Evolutionary conservation across 1,284 basidiomycete species (phyloP).

Genomic region (Microbotryum violaceum): DNA sequence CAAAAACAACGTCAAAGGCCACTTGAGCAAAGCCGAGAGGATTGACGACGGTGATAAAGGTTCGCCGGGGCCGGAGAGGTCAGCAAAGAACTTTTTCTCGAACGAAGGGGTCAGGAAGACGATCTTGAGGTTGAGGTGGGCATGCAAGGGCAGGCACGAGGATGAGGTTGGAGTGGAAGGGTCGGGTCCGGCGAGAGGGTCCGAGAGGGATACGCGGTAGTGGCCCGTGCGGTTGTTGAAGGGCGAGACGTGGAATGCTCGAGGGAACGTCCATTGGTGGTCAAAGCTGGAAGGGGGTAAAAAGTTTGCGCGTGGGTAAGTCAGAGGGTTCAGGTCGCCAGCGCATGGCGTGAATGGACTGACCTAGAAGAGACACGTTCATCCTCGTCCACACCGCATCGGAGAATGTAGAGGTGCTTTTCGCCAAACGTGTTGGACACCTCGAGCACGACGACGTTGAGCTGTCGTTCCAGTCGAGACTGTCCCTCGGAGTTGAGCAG

Average conservation of each 20-base stretch:
- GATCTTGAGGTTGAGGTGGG: constrained; percentile 36
- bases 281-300: constrained; percentile 46
- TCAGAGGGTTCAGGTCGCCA: not conserved
- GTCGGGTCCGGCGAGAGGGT: constrained; percentile 41
- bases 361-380: constrained; percentile 44
- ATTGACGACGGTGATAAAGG: constrained; percentile 48
- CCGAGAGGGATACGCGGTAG: constrained; percentile 51
- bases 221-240: constrained; percentile 67
- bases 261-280: constrained; percentile 62
- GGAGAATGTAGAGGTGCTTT: constrained; percentile 52
- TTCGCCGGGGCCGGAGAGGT: constrained; percentile 39
- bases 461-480: constrained; percentile 4
- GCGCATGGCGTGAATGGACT: constrained; percentile 21
- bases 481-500: constrained; percentile 29
- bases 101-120: constrained; percentile 36
- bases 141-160: constrained; percentile 5
- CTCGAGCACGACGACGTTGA: constrained; percentile 58
- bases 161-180: not conserved
- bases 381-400: constrained; percentile 47
- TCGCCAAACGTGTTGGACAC: constrained; percentile 74
- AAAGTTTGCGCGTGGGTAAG: not conserved
- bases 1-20: constrained; percentile 55
- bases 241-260: constrained; percentile 70
- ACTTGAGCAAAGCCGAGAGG: constrained; percentile 45
- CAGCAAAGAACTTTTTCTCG: constrained; percentile 49